Evolutionary conservation across 2,329 filamentous ascomycete species (phyloP).

Genomic region (Byssothecium circinans): DNA sequence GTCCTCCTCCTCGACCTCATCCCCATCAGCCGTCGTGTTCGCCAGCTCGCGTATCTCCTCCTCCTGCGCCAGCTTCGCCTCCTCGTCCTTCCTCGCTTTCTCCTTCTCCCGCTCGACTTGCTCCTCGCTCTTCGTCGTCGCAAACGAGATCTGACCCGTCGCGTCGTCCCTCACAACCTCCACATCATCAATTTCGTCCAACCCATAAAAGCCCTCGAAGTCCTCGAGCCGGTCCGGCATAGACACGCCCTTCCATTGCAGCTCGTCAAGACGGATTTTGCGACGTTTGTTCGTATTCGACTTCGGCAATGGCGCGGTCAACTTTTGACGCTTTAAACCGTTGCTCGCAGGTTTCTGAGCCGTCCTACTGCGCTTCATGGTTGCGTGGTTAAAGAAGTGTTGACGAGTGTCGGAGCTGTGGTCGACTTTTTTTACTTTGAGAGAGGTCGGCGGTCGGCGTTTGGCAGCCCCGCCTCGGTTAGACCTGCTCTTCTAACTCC

Average conservation of each 20-base stretch:
- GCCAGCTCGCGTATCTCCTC: constrained; percentile 19
- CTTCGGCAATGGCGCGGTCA: constrained; percentile 19
- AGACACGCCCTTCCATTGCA: constrained; percentile 65
- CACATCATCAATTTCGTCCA: constrained; percentile 91
- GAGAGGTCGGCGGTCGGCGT: constrained; percentile 11
- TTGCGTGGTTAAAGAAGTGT: constrained; percentile 2
- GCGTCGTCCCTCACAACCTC: constrained; percentile 67
- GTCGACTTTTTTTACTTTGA: constrained; percentile 9
- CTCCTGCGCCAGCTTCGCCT: constrained; percentile 2
- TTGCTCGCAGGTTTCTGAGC: constrained; percentile 44
- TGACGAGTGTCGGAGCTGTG: constrained; percentile 6
- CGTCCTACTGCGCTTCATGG: constrained; percentile 43
- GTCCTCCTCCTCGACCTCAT: constrained; percentile 19
- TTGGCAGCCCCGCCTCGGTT: constrained; percentile 19
- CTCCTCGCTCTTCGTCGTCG: constrained; percentile 33
- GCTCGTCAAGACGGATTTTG: constrained; percentile 51
- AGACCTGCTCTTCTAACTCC: constrained; percentile 18
- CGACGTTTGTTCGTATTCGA: constrained; percentile 24
- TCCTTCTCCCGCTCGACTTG: constrained; percentile 27
- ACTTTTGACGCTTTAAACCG: constrained; percentile 48
- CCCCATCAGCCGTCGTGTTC: constrained; percentile 16
- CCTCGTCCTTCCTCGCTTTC: constrained; percentile 16
- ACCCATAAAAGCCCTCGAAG: constrained; percentile 87
- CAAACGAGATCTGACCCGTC: constrained; percentile 54
- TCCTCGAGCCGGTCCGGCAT: constrained; percentile 79